Evolutionary conservation across 1,139 yeast genomes (phyloP).

Genomic region (Yamadazyma blattariae): DNA sequence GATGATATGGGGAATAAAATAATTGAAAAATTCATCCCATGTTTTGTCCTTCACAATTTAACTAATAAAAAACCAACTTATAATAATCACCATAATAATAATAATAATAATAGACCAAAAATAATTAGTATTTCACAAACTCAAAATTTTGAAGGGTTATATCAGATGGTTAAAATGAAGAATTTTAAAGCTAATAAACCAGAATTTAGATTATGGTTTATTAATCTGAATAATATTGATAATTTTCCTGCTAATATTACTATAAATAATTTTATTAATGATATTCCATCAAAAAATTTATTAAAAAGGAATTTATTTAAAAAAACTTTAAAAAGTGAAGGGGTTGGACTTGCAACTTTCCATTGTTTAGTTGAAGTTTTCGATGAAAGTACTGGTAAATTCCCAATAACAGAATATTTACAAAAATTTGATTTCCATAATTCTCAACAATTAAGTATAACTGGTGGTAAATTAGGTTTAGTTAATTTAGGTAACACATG

Average conservation of each 20-base stretch:
- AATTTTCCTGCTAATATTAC: conserved; percentile 25
- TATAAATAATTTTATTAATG: conserved; percentile 27
- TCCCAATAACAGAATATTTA: conserved; percentile 30
- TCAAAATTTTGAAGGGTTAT: conserved; percentile 32
- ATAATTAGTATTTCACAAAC: conserved; percentile 28
- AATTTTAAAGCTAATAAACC: conserved; percentile 18
- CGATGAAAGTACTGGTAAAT: conserved; percentile 21
- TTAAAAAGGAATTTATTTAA: conserved; percentile 24
- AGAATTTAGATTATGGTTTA: conserved; percentile 40
- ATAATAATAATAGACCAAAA: conserved; percentile 10
- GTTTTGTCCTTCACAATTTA: conserved; percentile 51
- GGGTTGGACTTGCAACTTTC: conserved; percentile 23
- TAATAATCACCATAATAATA: neutral
- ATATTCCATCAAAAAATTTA: conserved; percentile 28
- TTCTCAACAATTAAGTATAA: conserved; percentile 13
- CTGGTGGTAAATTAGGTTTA: conserved; percentile 58
- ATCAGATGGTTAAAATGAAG: conserved; percentile 22
- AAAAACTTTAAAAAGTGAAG: conserved; percentile 29
- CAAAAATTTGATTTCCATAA: conserved; percentile 16
- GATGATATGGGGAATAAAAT: conserved; percentile 36
- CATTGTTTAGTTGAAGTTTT: conserved; percentile 34
- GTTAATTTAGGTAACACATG: conserved; percentile 90
- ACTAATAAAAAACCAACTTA: conserved; percentile 7
- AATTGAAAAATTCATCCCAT: conserved; percentile 54
- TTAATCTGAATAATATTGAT: conserved; percentile 21